Percentiles rank a stretch among this genome's conserved stretches.
Conservation (phyloP, 2,329 filamentous ascomycete species). For the Proliferodiscus dingleyae region DNA sequence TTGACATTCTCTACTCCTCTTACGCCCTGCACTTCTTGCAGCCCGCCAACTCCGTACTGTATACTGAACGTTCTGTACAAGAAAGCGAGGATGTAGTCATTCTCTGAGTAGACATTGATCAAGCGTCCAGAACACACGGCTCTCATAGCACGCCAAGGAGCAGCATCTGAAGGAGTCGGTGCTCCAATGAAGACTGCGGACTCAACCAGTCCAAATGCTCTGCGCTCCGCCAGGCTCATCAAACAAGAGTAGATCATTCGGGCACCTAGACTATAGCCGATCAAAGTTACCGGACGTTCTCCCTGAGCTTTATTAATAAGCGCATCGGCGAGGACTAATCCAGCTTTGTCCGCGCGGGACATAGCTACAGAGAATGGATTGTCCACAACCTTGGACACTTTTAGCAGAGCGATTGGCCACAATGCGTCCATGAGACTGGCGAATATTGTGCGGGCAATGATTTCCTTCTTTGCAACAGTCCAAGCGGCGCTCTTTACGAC, state of each 20-base stretch:
- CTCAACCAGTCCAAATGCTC: slow-evolving; percentile 79
- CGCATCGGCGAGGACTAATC: slow-evolving; percentile 73
- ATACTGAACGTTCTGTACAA: slow-evolving; percentile 81
- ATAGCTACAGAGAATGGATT: slow-evolving; percentile 79
- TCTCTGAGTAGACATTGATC: slow-evolving; percentile 83
- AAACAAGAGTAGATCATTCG: slow-evolving; percentile 80
- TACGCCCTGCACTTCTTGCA: slow-evolving; percentile 67
- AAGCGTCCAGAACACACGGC: slow-evolving; percentile 75
- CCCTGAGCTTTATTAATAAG: slow-evolving; percentile 78
- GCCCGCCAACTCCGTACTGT: slow-evolving; percentile 75
- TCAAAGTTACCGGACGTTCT: slow-evolving; percentile 71
- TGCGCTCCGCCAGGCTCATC: slow-evolving; percentile 67
- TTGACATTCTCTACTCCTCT: slow-evolving; percentile 59
- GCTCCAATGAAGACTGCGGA: slow-evolving; percentile 78
- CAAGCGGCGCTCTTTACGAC: slow-evolving; percentile 80
- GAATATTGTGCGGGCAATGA: slow-evolving; percentile 58
- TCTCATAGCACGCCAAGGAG: slow-evolving; percentile 72
- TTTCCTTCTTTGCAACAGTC: slow-evolving; percentile 62
- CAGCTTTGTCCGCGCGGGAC: slow-evolving; percentile 74
- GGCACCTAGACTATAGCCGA: slow-evolving; percentile 79
- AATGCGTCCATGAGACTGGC: slow-evolving; percentile 63
- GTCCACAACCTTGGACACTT: slow-evolving; percentile 64
- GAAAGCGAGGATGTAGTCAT: slow-evolving; percentile 83
- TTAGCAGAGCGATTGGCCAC: slow-evolving; percentile 64
- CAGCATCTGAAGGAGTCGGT: slow-evolving; percentile 66